Percentiles rank a stretch among this genome's conserved stretches.
phyloP scores from a whole-genome alignment of 805 yeast species.

The Maudiozyma serrabonitensis region DNA sequence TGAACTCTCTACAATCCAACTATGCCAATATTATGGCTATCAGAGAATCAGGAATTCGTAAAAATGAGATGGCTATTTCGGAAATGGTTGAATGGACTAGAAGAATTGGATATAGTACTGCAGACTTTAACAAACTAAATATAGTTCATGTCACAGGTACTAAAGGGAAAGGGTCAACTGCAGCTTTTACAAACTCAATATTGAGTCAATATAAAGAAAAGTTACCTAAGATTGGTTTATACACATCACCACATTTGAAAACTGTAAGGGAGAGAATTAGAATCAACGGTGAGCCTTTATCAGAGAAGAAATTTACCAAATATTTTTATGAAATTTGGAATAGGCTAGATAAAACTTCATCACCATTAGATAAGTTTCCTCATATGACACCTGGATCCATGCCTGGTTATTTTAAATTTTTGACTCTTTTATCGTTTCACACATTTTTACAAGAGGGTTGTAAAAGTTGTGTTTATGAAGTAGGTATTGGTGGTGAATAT shows the following conservation, averaged over 20 bases:
- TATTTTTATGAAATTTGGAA: constrained; percentile 97
- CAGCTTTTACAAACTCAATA: constrained; percentile 85
- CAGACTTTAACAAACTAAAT: constrained; percentile 65
- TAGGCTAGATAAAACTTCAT: constrained; percentile 45
- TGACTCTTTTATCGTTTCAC: constrained; percentile 85
- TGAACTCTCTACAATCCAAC: constrained; percentile 85
- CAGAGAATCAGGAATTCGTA: constrained; percentile 55
- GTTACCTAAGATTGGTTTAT: constrained; percentile 66
- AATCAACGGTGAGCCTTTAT: constrained; percentile 77
- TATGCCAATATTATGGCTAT: constrained; percentile 81
- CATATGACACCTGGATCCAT: constrained; percentile 62
- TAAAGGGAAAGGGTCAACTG: constrained; percentile 96
- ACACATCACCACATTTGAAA: constrained; percentile 91
- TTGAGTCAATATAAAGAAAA: constrained; percentile 46
- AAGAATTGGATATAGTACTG: constrained; percentile 54
- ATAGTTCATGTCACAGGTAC: constrained; percentile 94
- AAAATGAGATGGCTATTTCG: constrained; percentile 60
- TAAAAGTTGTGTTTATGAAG: constrained; percentile 92
- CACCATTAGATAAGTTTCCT: constrained; percentile 54
- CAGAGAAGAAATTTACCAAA: constrained; percentile 68
- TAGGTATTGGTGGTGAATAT: constrained; percentile 96
- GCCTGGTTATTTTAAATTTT: constrained; percentile 88
- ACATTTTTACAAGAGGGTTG: constrained; percentile 80
- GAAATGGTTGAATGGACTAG: constrained; percentile 81
- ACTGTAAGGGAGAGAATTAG: constrained; percentile 86